These are phyloP conservation scores for Leptosphaerulina australis DNA, from an alignment of 2,329 filamentous ascomycete genomes.

Conservation along the genomic window DNA sequence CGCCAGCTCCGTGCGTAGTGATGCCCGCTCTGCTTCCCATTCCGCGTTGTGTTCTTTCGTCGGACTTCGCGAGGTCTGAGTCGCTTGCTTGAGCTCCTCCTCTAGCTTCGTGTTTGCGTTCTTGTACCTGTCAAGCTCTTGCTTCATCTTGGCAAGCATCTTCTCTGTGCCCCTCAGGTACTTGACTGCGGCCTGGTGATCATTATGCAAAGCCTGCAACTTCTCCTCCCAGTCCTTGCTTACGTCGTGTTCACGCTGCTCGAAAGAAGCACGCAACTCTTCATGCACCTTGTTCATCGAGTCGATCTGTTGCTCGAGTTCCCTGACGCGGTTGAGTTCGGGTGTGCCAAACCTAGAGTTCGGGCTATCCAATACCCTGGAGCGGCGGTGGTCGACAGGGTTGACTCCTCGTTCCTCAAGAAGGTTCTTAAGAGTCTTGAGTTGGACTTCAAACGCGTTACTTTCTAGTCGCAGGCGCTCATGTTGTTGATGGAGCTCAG, in stretches of 20 bases:
- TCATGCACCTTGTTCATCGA: conserved; percentile 79
- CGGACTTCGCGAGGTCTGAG: conserved; percentile 48
- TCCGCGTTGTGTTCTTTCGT: conserved; percentile 58
- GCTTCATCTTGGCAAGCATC: conserved; percentile 98
- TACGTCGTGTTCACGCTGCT: conserved; percentile 82
- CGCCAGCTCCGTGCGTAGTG: conserved; percentile 71
- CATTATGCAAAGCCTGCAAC: conserved; percentile 89
- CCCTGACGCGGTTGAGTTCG: conserved; percentile 77
- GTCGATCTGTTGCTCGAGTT: conserved; percentile 87
- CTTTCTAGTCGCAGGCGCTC: conserved; percentile 88
- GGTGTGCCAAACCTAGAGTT: conserved; percentile 76
- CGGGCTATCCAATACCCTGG: conserved; percentile 74
- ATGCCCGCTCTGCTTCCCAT: conserved; percentile 76
- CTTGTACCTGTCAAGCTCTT: conserved; percentile 93
- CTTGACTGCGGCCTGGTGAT: conserved; percentile 96
- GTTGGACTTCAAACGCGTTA: conserved; percentile 91
- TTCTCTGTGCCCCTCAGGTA: conserved; percentile 99
- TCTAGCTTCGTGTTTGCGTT: conserved; percentile 81
- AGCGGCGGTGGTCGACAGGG: conserved; percentile 72
- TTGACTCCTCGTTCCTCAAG: conserved; percentile 87
- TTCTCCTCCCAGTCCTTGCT: conserved; percentile 91
- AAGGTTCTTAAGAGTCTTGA: conserved; percentile 91
- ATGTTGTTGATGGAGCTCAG: conserved; percentile 80
- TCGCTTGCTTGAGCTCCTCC: conserved; percentile 71
- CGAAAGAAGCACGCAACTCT: conserved; percentile 78